Evolutionary conservation across 768 basidiomycete species (phyloP), one percentile per base, ranked within the genome.

Genomic region (Amanita jacksonii): DNA sequence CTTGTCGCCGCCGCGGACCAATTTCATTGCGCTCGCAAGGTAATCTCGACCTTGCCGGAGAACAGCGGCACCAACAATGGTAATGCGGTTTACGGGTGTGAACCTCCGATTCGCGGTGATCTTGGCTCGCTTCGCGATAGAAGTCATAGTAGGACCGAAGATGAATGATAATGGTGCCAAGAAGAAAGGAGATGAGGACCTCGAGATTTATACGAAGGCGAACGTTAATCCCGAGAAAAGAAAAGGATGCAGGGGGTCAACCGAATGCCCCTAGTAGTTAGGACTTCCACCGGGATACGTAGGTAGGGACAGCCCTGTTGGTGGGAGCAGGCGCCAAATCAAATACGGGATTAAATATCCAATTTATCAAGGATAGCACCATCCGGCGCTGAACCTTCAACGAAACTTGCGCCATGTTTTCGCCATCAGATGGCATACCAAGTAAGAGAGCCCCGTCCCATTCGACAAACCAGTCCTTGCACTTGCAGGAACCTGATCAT

Each of bases 401-500:
- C 38, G 51, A 58, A 45, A 46, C 47, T 37, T 54, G 56, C 8
- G 65, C 69, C 12, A 70, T 69, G 8, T 70, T 63, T 20, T 67
- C 65, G 31, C 70, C 63, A 5, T n/a, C n/a, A n/a, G n/a, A n/a
- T n/a, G 59, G 57, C 10, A 55, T 58, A 4, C 56, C 57, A 18
- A 25, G 9, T 20, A 45, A 28, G 15, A 53, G 51, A 23, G 54
- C 41, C 12, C 36, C 36, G 15, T 12, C 3, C 6, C 8, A 8
- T 4, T 38, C 36, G 20, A 8, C 27, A 55, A 83, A 98, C 92
- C 94, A 97, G 63, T 97, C 83, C 92, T 55, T 91, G n/a, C n/a
- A n/a, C n/a, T n/a, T n/a, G 84, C 6, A 98, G 89, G 62, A 98
- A 99, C 80, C 96, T 93, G 20, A 76, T 75, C 72, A 92, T 81